phyloP scores from a whole-genome alignment of 768 basidiomycete species.

The Boletus eberwhitei region DNA sequence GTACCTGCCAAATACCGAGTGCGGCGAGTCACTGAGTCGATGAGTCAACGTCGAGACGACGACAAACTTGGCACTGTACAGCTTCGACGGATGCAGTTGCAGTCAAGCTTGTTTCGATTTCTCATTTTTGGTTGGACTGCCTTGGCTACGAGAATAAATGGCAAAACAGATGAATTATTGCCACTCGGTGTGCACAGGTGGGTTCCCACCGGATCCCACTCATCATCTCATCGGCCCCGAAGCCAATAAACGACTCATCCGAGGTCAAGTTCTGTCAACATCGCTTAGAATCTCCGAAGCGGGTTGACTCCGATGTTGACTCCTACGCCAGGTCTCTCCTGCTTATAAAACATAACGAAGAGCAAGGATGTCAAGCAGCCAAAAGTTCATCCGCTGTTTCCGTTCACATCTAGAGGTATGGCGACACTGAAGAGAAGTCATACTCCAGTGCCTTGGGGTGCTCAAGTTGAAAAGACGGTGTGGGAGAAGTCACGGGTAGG shows the following conservation, averaged over 20 bases:
- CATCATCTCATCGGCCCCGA: not conserved
- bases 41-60: no score
- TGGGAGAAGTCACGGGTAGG: slow-evolving; percentile 18
- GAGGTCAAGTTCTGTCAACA: slow-evolving; percentile 4
- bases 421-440: slow-evolving; percentile 19
- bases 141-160: no score
- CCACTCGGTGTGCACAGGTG: not conserved
- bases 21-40: no score
- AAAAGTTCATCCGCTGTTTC: not conserved
- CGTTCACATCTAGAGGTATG: slow-evolving; percentile 1
- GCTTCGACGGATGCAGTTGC: no score
- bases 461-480: not conserved
- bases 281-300: not conserved
- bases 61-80: no score
- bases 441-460: slow-evolving; percentile 5
- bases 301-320: slow-evolving; percentile 8
- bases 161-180: no score
- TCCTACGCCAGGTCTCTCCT: not conserved
- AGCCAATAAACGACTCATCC: slow-evolving; percentile 12
- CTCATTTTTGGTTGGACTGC: no score
- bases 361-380: not conserved
- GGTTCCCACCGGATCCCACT: not conserved
- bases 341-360: slow-evolving; percentile 13
- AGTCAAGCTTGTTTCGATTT: no score
- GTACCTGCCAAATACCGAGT: no score